phyloP scores from a whole-genome alignment of 352 stramenopile genomes.

The Phytophthora pini region DNA sequence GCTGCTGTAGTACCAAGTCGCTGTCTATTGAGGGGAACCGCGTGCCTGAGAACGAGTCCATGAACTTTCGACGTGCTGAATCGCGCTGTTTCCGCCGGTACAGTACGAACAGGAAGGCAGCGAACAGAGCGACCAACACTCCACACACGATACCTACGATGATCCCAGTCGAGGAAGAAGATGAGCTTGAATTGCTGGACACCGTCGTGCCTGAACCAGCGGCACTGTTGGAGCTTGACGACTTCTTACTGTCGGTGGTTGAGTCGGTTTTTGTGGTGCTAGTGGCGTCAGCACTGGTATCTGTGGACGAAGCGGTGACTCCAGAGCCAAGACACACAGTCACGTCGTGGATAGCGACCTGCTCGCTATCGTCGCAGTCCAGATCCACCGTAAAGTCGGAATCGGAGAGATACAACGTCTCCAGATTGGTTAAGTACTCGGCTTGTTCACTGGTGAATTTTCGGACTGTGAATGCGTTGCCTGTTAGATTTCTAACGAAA shows the following conservation, averaged over 20 bases:
- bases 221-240: conserved; percentile 11
- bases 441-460: conserved; percentile 44
- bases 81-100: conserved; percentile 23
- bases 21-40: conserved; percentile 31
- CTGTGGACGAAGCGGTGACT: conserved; percentile 26
- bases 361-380: conserved; percentile 28
- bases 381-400: conserved; percentile 38
- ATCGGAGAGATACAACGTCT: conserved; percentile 37
- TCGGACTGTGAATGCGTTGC: conserved; percentile 44
- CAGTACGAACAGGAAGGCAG: conserved; percentile 21
- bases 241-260: conserved; percentile 4
- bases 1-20: conserved; percentile 27
- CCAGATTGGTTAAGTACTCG: conserved; percentile 34
- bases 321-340: conserved; percentile 33
- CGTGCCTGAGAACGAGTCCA: conserved; percentile 18
- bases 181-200: conserved; percentile 13
- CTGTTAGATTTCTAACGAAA: conserved; percentile 29
- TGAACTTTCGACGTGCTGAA: conserved; percentile 10
- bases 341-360: conserved; percentile 32
- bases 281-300: conserved; percentile 12
- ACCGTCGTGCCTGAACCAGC: conserved; percentile 8
- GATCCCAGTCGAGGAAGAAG: conserved; percentile 21
- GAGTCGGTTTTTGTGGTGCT: conserved; percentile 21
- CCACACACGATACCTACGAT: conserved; percentile 36
- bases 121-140: conserved; percentile 18